Evolutionary conservation across 495 filamentous ascomycete genomes (phyloP), one percentile per base, ranked within the genome.

Genomic region (Viridothelium virens): DNA sequence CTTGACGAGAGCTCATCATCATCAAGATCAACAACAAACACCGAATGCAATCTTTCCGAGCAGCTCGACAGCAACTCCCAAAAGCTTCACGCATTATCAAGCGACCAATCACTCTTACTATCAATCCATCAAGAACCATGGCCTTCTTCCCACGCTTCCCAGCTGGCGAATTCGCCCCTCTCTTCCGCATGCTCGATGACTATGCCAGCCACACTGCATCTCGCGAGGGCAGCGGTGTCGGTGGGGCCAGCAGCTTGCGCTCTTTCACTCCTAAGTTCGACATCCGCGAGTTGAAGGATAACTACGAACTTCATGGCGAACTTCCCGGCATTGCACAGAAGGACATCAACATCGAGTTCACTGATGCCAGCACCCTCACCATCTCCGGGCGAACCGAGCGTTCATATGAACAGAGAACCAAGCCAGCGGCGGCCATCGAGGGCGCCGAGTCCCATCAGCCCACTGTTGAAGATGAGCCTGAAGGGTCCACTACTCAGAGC

Each of bases 221-320:
- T 62, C 63, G 41, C 68, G 67, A 47, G 70, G 70, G 68, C 64
- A 71, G 64, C 70, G 70, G 56, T 18, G 2, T 53, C 12, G 34
- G 63, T 11, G n/a, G 63, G 46, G 66, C 48, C 62, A 63, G 56
- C 68, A 66, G 36, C 71, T 67, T 75, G 38, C 77, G 71, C 33
- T 77, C 81, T 61, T 92, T 91, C 79, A 74, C 78, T 9, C 91
- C 91, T 1, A 84, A 84, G 67, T 96, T 97, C 77, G 92, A 97
- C 73, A 82, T 96, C 56, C 82, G 83, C 65, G 91, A 96, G 77
- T 75, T 80, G 2, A 79, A 82, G 50, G 72, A 85, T 14, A 74
- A 73, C 70, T 97, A 93, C 76, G 83, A 92, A 70, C 86, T 97
- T 2, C 86, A 94, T 71, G 92, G 91, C 70, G 93, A 96, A 76